A percentile compares a stretch with the other conserved stretches of the same genome.
Evolutionary conservation across 2,329 filamentous ascomycete species (phyloP).

Genomic region (Pseudogymnoascus destructans): DNA sequence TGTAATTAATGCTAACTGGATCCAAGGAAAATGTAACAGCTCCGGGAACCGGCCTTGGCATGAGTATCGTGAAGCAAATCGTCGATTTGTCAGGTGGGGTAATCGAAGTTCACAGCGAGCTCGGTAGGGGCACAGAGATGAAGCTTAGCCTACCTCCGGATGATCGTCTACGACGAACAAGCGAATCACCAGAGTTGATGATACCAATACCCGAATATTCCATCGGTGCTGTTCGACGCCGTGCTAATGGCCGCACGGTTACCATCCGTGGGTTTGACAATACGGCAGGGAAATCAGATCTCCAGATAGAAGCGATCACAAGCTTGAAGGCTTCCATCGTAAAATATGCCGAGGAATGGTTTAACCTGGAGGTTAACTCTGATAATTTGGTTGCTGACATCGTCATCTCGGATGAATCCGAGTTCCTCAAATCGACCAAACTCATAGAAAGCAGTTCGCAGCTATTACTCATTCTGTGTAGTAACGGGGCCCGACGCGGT

Average conservation of each 20-base stretch:
- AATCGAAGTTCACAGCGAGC: conserved; percentile 43
- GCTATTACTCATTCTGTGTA: conserved; percentile 17
- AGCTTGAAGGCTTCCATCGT: conserved; percentile 16
- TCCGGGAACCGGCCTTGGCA: conserved; percentile 46
- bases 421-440: conserved; percentile 10
- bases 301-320: conserved; percentile 13
- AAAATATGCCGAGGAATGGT: conserved; percentile 19
- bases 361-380: conserved; percentile 12
- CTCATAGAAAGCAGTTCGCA: conserved; percentile 9
- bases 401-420: conserved; percentile 18
- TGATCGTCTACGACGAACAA: not conserved
- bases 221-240: conserved; percentile 15
- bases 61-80: conserved; percentile 51
- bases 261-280: conserved; percentile 18
- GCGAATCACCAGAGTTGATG: not conserved
- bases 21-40: conserved; percentile 40
- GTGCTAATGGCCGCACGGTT: conserved; percentile 14
- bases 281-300: conserved; percentile 10
- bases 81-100: conserved; percentile 45
- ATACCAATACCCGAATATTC: conserved; percentile 10
- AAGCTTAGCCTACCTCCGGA: conserved; percentile 33
- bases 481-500: conserved; percentile 14
- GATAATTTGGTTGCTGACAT: conserved; percentile 13
- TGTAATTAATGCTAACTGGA: not conserved
- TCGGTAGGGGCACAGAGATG: conserved; percentile 41